phyloP scores from a whole-genome alignment of 179 eudicot genomes.

The Heliamphora pulchella region DNA sequence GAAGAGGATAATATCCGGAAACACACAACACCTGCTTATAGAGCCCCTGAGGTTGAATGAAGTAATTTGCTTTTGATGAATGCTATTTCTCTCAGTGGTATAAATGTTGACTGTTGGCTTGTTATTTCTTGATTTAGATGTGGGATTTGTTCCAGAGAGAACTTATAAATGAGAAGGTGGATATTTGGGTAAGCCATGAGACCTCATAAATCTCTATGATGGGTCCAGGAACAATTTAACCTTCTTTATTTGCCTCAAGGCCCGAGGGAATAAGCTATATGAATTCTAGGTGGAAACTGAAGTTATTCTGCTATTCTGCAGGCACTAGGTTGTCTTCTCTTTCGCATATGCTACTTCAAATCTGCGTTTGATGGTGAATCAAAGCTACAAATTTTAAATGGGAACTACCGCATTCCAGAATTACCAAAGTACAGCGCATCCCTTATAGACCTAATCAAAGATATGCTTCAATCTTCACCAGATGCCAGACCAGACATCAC shows the following conservation, averaged over 20 bases:
- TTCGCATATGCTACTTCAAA: conserved; percentile 86
- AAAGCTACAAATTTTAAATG: conserved; percentile 89
- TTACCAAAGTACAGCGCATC: conserved; percentile 74
- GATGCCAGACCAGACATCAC: conserved; percentile 96
- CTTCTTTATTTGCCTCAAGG: conserved; percentile 5
- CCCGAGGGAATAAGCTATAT: not conserved
- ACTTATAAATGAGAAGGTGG: conserved; percentile 88
- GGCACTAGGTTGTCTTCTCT: conserved; percentile 98
- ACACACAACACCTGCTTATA: conserved; percentile 96
- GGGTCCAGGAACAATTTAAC: not conserved
- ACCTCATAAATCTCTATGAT: not conserved
- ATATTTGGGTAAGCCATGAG: conserved; percentile 81
- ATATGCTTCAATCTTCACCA: conserved; percentile 93
- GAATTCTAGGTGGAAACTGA: not conserved
- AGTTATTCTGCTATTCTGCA: conserved; percentile 24
- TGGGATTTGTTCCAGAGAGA: conserved; percentile 90
- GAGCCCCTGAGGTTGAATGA: conserved; percentile 89
- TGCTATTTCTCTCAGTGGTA: conserved; percentile 5
- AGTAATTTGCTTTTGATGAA: conserved; percentile 14
- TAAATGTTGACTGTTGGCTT: conserved; percentile 27
- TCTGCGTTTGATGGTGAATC: conserved; percentile 99
- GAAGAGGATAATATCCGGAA: conserved; percentile 98
- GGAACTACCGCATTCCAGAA: conserved; percentile 92
- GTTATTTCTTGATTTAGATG: conserved; percentile 59
- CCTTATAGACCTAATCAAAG: conserved; percentile 58